These are phyloP conservation scores for Sclerotinia trifoliorum DNA, from an alignment of 2,329 filamentous ascomycete genomes.

Conservation along the genomic window DNA sequence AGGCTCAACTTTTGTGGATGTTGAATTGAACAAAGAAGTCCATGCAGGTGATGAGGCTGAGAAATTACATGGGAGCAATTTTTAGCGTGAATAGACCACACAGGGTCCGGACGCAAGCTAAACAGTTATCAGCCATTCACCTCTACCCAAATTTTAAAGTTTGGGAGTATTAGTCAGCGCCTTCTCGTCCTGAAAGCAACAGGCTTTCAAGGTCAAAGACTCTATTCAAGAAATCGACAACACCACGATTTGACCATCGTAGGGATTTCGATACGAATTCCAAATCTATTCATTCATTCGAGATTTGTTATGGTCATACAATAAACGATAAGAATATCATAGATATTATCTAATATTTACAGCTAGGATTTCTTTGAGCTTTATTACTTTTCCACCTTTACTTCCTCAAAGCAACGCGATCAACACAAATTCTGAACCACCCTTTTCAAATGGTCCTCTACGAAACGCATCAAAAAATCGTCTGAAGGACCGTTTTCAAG, in stretches of 20 bases:
- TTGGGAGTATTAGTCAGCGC: slow-evolving; percentile 4
- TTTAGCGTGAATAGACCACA: background rate
- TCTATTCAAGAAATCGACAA: slow-evolving; percentile 20
- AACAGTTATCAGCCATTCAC: background rate
- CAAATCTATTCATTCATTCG: background rate
- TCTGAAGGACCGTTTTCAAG: slow-evolving; percentile 32
- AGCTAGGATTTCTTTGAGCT: background rate
- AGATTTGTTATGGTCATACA: background rate
- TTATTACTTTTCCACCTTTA: background rate
- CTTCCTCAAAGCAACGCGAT: slow-evolving; percentile 18
- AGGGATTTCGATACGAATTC: slow-evolving; percentile 5
- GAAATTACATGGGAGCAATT: slow-evolving; percentile 5
- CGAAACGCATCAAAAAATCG: slow-evolving; percentile 13
- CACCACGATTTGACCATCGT: slow-evolving; percentile 22
- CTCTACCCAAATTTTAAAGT: background rate
- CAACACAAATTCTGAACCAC: slow-evolving; percentile 6
- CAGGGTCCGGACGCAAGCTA: background rate
- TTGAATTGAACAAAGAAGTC: slow-evolving; percentile 7
- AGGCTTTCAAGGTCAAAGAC: slow-evolving; percentile 19
- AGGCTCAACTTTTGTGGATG: background rate
- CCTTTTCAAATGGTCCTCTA: slow-evolving; percentile 19
- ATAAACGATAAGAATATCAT: background rate
- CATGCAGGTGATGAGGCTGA: slow-evolving; percentile 9
- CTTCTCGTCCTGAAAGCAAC: slow-evolving; percentile 18
- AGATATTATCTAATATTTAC: slow-evolving; percentile 9